Evolutionary conservation across 2,329 filamentous ascomycete species (phyloP), one percentile per base, ranked within the genome.

Genomic region (Ambrosiella cleistominuta): DNA sequence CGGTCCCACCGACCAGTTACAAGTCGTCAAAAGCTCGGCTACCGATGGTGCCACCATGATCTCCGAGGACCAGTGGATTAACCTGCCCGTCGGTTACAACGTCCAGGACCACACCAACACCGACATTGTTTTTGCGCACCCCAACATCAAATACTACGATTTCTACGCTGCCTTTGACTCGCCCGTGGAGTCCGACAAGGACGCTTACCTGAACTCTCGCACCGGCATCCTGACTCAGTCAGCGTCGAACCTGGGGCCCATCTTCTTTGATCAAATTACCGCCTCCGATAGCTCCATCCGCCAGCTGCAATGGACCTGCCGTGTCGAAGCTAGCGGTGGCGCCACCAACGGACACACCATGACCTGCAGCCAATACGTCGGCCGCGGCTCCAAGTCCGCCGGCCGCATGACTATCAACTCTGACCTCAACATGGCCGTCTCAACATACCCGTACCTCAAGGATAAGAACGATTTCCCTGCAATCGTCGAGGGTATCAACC

Each of bases 231-330:
- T 85, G 12, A 74, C 81, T 1, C 79, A 83, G 66, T 79, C 81
- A 35, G 79, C 80, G 1, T 80, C 82, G 27, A 82, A 84, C 67
- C 82, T 85, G 58, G 79, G 80, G 0, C 76, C 80, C 75, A 66
- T 82, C 17, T 56, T 66, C 62, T 69, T 67, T 53, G 79, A 83
- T 62, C 75, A 80, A 61, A 75, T 83, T 64, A 70, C 66, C 38
- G 75, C 75, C 35, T 68, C 69, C 1, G 82, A 86, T 63, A 80
- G 80, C 35, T 76, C 81, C 58, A 74, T 76, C 7, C 75, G 82
- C 52, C 78, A 83, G 63, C 70, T 85, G 15, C 82, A 85, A 65
- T 85, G 79, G 73, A 85, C 81, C 8, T 75, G 80, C 49, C 75
- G 82, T 62, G 80, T 83, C 35, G 81, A 84, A 62, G 76, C 74